Base-by-base conservation (phyloP, 345 rosid species). In the Gossypium stocksii region DNA sequence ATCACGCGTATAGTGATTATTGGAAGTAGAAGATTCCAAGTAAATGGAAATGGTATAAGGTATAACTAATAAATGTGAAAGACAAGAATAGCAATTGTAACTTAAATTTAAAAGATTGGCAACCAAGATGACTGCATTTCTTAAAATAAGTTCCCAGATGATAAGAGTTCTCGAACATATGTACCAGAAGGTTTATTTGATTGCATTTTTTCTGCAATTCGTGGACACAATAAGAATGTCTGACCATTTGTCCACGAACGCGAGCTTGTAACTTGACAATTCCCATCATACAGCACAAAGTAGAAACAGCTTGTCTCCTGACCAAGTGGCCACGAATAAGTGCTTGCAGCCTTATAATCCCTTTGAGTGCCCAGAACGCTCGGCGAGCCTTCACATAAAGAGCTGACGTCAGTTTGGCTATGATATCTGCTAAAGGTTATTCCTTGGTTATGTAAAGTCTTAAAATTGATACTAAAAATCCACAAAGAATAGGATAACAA, bases 301-400 rank as follows among this genome's bases (percentile, higher is more conserved):
- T 89, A 73, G 93, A 83, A 77, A 89, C 86, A 72, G 98, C 97
- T 83, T 91, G 99, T 77, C 96, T 89, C 84, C 97, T 88, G 78
- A 92, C 94, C 80, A 95, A 85, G 78, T 95, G 98, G 65, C 99
- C 99, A 76, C 98, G 97, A 74, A 92, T 90, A 72, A 90, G 89
- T 48, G 98, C 98, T 85, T 95, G 99, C 73, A 95, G 88, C 91
- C 97, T 91, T 81, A 95, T 89, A 77, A 95, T 95, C 72, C 98
- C 99, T 90, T 88, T 95, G 80, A 95, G 97, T 45, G 97, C 92
- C 63, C 85, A 83, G 78, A 91, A 95, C 67, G 99, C 99, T 70
- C 98, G 85, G 2, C 98, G 99, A 69, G 98, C 99, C 99, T 94
- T 84, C 78, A 85, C 76, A 79, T 23, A 72, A 70, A 44, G 34